Evolutionary conservation across 345 rosid species (phyloP).

Genomic region (Brassica carinata): DNA sequence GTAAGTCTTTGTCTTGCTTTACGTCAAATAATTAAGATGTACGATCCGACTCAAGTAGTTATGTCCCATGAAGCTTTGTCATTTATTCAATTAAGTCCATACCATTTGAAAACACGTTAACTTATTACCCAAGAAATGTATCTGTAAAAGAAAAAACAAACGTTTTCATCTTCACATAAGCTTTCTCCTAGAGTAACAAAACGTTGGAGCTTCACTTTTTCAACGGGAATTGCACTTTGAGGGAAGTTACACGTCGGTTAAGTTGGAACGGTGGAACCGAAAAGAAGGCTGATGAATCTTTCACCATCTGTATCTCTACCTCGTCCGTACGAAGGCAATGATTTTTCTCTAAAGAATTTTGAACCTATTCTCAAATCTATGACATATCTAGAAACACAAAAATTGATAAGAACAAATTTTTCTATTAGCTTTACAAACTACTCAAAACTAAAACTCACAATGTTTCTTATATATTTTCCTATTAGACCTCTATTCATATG

Average conservation of each 20-base stretch:
- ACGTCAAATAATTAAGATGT: neutral
- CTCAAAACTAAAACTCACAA: too few species aligned
- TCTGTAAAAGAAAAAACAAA: neutral
- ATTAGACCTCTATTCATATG: too few species aligned
- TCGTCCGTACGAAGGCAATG: too few species aligned
- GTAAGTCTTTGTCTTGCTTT: neutral
- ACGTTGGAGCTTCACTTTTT: conserved; percentile 44
- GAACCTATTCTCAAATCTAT: too few species aligned
- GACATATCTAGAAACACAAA: too few species aligned
- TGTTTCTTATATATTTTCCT: too few species aligned
- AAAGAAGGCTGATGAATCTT: too few species aligned
- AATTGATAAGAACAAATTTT: too few species aligned
- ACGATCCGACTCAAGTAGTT: neutral
- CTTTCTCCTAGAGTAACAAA: conserved; percentile 46
- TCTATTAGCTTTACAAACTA: too few species aligned
- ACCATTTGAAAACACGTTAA: neutral
- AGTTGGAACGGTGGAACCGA: too few species aligned
- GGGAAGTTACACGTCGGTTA: conserved; percentile 58
- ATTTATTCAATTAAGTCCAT: conserved; percentile 18
- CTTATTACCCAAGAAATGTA: neutral
- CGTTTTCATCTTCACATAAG: conserved; percentile 27
- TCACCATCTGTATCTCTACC: too few species aligned
- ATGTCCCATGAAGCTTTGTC: neutral
- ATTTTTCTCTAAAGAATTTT: too few species aligned
- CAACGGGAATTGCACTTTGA: conserved; percentile 54